Evolutionary conservation across 2,329 filamentous ascomycete species (phyloP).

Genomic region (Aspergillus pseudonomiae): DNA sequence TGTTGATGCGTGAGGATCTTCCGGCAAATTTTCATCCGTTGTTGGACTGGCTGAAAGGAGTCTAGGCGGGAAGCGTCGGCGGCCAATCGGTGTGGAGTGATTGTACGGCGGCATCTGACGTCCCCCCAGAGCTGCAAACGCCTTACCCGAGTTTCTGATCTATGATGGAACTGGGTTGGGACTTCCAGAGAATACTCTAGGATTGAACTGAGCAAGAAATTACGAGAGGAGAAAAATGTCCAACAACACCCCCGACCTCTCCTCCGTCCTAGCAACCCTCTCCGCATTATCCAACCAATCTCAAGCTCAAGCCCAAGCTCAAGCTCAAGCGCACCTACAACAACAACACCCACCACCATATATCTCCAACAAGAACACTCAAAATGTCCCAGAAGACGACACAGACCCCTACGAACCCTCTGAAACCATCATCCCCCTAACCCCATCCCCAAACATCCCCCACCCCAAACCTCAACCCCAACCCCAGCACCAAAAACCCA

Average conservation of each 20-base stretch:
- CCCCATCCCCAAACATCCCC: not conserved
- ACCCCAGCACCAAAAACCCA: constrained; percentile 8
- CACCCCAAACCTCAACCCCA: constrained; percentile 1
- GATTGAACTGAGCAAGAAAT: not conserved
- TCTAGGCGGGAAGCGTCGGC: not conserved
- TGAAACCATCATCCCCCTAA: not conserved
- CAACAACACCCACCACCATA: not conserved
- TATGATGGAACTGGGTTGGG: not conserved
- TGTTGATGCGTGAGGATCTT: constrained; percentile 4
- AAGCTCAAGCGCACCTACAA: constrained; percentile 1
- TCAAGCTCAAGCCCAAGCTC: constrained; percentile 1
- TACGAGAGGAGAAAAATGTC: not conserved
- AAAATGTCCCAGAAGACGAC: not conserved
- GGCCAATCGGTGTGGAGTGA: not conserved
- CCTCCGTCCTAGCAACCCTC: constrained; percentile 46
- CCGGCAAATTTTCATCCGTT: constrained; percentile 22
- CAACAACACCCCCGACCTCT: constrained; percentile 40
- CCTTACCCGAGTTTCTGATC: no score
- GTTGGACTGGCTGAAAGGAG: not conserved
- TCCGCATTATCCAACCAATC: constrained; percentile 32
- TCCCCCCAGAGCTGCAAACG: not conserved
- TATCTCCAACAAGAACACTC: not conserved
- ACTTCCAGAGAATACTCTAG: no score
- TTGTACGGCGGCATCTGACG: not conserved
- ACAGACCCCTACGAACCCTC: not conserved